Evolutionary conservation across 78 protist genomes (phyloP).

Genomic region (Anaeramoeba flamelloides): DNA sequence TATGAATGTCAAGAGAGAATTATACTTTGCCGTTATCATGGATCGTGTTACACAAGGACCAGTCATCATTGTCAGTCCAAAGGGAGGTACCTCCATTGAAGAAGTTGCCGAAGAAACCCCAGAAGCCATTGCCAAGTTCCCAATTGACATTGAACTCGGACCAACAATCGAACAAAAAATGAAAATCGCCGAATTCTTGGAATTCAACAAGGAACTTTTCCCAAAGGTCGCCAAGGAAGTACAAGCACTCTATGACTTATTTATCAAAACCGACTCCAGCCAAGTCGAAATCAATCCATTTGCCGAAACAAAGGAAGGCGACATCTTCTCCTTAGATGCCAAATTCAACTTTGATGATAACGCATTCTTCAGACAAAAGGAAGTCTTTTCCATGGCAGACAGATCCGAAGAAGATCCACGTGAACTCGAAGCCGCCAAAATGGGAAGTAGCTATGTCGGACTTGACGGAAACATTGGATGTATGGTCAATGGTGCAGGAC

Average conservation of each 20-base stretch:
- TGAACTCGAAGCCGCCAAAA: constrained; percentile 71
- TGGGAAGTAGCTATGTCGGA: constrained; percentile 82
- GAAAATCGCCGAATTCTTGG: constrained; percentile 39
- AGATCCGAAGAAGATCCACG: constrained; percentile 70
- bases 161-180: constrained; percentile 35
- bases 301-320: constrained; percentile 50
- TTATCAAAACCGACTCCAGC: constrained; percentile 56
- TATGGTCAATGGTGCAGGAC: constrained; percentile 96
- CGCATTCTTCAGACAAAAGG: constrained; percentile 80
- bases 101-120: constrained; percentile 34
- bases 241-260: constrained; percentile 46
- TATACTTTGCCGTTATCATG: constrained; percentile 84
- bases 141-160: constrained; percentile 61
- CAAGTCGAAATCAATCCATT: constrained; percentile 90
- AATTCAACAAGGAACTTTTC: neutral
- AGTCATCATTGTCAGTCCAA: constrained; percentile 4
- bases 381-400: constrained; percentile 65
- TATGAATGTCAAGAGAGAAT: constrained; percentile 42
- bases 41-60: constrained; percentile 48
- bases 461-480: constrained; percentile 93
- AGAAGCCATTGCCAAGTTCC: constrained; percentile 21
- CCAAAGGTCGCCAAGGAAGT: constrained; percentile 24
- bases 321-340: constrained; percentile 71
- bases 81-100: constrained; percentile 87
- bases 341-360: constrained; percentile 89